Evolutionary conservation across 306 rosid species (phyloP).

Genomic region (Quercus berberidifolia): DNA sequence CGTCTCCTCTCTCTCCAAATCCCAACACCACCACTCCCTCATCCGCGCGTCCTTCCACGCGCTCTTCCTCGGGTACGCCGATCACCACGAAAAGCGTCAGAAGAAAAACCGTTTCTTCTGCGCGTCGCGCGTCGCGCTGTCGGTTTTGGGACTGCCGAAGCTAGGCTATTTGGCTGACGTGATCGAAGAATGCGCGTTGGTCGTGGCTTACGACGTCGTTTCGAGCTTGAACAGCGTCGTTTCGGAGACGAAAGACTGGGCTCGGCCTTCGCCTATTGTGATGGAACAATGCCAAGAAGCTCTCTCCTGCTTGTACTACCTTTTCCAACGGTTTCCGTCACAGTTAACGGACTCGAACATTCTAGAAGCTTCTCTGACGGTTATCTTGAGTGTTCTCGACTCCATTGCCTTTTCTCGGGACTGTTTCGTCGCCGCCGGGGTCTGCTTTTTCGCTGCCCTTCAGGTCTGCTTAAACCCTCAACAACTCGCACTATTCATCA

Average conservation of each 20-base stretch:
- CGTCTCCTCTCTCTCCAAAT: conserved; percentile 56
- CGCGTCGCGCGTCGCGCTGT: conserved; percentile 64
- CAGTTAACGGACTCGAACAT: conserved; percentile 42
- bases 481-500: conserved; percentile 72
- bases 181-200: conserved; percentile 58
- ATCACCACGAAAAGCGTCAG: conserved; percentile 28
- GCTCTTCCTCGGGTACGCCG: conserved; percentile 47
- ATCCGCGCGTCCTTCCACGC: conserved; percentile 37
- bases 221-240: conserved; percentile 47
- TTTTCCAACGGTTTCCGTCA: conserved; percentile 75
- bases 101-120: conserved; percentile 25
- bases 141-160: conserved; percentile 75
- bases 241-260: conserved; percentile 46
- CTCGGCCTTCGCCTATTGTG: conserved; percentile 82
- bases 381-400: conserved; percentile 56
- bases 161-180: conserved; percentile 62
- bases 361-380: conserved; percentile 45
- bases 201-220: conserved; percentile 56
- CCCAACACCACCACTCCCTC: conserved; percentile 22
- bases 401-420: conserved; percentile 76
- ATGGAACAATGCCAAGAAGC: conserved; percentile 99
- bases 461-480: conserved; percentile 57
- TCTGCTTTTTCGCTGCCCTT: conserved; percentile 74
- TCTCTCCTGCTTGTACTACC: conserved; percentile 85
- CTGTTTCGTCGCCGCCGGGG: conserved; percentile 92